Evolutionary conservation across 2,329 filamentous ascomycete genomes (phyloP).

Genomic region (Scytalidium lignicola): DNA sequence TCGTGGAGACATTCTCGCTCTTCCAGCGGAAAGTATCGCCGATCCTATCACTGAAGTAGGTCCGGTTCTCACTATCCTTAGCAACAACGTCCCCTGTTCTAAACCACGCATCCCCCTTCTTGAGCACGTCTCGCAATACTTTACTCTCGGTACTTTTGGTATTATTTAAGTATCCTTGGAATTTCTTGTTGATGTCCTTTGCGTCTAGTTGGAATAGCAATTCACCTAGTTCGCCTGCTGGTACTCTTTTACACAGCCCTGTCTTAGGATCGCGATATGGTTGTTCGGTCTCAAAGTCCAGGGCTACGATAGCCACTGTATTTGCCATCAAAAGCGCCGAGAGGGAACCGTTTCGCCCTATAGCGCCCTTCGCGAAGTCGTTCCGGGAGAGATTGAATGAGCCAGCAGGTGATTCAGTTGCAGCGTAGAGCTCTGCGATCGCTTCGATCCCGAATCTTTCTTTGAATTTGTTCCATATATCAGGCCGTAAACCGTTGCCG

Average conservation of each 20-base stretch:
- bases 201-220: slow-evolving; percentile 67
- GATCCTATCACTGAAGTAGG: slow-evolving; percentile 77
- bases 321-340: slow-evolving; percentile 48
- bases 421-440: slow-evolving; percentile 76
- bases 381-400: slow-evolving; percentile 72
- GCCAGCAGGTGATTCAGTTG: slow-evolving; percentile 66
- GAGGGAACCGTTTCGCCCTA: slow-evolving; percentile 67
- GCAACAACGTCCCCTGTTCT: slow-evolving; percentile 77
- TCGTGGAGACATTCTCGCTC: slow-evolving; percentile 76
- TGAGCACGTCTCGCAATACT: slow-evolving; percentile 67
- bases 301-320: slow-evolving; percentile 54
- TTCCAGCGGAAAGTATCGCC: slow-evolving; percentile 79
- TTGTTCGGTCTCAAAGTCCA: slow-evolving; percentile 66
- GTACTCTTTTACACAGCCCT: slow-evolving; percentile 59
- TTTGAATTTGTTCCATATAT: slow-evolving; percentile 82
- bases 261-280: slow-evolving; percentile 64
- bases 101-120: slow-evolving; percentile 75
- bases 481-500: slow-evolving; percentile 79
- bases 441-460: slow-evolving; percentile 70
- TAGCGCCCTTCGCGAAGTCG: slow-evolving; percentile 67
- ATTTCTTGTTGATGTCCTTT: slow-evolving; percentile 55
- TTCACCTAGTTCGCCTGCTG: slow-evolving; percentile 65
- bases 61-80: slow-evolving; percentile 64
- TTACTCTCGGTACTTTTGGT: slow-evolving; percentile 65
- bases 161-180: slow-evolving; percentile 81